Conservation (phyloP, 1,139 yeast genomes). For the Magnusiomyces paraingens region DNA sequence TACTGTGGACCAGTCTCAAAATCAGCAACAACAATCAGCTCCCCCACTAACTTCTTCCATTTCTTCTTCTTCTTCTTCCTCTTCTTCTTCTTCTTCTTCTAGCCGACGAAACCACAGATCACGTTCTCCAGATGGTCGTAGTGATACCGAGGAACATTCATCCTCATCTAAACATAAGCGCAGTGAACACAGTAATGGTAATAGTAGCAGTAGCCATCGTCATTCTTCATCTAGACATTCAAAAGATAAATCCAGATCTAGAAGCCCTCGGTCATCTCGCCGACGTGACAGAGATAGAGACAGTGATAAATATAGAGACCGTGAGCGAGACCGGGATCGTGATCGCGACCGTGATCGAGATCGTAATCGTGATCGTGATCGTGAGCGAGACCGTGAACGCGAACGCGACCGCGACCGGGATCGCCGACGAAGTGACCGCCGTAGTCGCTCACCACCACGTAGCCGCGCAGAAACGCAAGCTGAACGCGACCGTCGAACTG, state of each 20-base stretch:
- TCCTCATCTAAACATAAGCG: too few species aligned
- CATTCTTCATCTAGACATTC: too few species aligned
- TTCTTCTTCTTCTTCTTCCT: too few species aligned
- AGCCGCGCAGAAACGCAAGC: conserved; percentile 1
- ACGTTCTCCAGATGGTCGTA: too few species aligned
- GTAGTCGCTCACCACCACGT: conserved; percentile 9
- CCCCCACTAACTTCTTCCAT: too few species aligned
- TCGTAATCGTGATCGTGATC: conserved; percentile 2
- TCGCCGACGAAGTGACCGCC: conserved; percentile 4
- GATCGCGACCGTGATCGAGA: conserved; percentile 1
- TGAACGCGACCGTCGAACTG: conserved; percentile 34
- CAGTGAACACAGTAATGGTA: too few species aligned
- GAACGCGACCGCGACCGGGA: neutral
- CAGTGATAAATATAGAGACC: conserved; percentile 9
- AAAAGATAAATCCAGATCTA: neutral
- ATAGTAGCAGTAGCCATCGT: too few species aligned
- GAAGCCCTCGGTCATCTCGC: neutral
- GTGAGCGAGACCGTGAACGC: neutral
- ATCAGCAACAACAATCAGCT: too few species aligned
- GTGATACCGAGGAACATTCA: too few species aligned
- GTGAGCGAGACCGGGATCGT: conserved; percentile 8
- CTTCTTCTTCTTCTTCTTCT: too few species aligned
- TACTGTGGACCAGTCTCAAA: too few species aligned
- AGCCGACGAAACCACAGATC: too few species aligned
- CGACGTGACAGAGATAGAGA: conserved; percentile 9